phyloP scores from a whole-genome alignment of 2,329 filamentous ascomycete species.

The Knufia fluminis region DNA sequence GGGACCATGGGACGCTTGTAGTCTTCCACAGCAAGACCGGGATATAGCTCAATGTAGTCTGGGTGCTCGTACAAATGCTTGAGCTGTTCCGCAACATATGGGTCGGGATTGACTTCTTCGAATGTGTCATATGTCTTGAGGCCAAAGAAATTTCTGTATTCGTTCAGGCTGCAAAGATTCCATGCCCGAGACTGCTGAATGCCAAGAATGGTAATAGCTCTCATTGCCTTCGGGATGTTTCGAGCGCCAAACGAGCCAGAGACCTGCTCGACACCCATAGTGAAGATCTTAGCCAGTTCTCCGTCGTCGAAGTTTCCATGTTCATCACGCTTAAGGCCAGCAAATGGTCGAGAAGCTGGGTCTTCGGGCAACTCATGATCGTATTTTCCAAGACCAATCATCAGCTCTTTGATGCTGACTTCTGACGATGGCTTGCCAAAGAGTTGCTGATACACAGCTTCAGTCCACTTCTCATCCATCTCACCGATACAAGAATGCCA shows the following conservation, averaged over 20 bases:
- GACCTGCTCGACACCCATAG: slow-evolving; percentile 60
- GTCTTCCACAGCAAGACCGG: slow-evolving; percentile 67
- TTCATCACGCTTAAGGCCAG: slow-evolving; percentile 51
- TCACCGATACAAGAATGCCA: slow-evolving; percentile 73
- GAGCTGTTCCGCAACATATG: slow-evolving; percentile 56
- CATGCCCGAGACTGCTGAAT: slow-evolving; percentile 69
- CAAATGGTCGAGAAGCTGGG: slow-evolving; percentile 60
- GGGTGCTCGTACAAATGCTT: slow-evolving; percentile 59
- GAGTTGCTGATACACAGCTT: slow-evolving; percentile 55
- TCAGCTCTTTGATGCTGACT: slow-evolving; percentile 52
- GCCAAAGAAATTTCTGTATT: slow-evolving; percentile 75
- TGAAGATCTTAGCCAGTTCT: slow-evolving; percentile 62
- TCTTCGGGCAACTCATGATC: slow-evolving; percentile 54
- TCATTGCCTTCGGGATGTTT: slow-evolving; percentile 65
- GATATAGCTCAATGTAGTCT: slow-evolving; percentile 72
- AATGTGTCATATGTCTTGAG: slow-evolving; percentile 68
- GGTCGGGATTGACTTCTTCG: slow-evolving; percentile 74
- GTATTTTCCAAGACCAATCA: slow-evolving; percentile 54
- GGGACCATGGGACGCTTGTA: slow-evolving; percentile 64
- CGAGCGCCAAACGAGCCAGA: slow-evolving; percentile 59
- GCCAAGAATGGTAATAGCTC: slow-evolving; percentile 68
- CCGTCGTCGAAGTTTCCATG: slow-evolving; percentile 67
- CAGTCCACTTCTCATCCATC: slow-evolving; percentile 73
- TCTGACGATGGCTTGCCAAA: slow-evolving; percentile 51
- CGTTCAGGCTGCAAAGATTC: slow-evolving; percentile 71